Conservation (phyloP, 768 basidiomycete genomes). For the Leucocoprinus leucothites region DNA sequence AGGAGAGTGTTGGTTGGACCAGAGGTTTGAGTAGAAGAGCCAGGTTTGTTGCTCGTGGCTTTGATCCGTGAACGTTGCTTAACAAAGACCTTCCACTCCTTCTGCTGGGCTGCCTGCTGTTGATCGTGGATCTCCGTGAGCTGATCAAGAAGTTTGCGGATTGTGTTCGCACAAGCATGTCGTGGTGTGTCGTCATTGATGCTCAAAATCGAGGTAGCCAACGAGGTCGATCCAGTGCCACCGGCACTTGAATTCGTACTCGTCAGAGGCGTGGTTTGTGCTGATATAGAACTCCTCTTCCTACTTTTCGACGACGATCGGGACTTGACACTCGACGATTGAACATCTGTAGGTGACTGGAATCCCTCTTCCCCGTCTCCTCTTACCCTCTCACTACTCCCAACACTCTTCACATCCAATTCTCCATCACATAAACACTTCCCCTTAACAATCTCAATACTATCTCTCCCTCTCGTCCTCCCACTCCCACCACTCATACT, state of each 20-base stretch:
- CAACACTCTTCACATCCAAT: slow-evolving; percentile 17
- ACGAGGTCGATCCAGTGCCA: slow-evolving; percentile 34
- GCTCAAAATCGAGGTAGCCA: slow-evolving; percentile 48
- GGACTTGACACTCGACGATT: slow-evolving; percentile 37
- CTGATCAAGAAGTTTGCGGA: slow-evolving; percentile 69
- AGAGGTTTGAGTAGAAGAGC: slow-evolving; percentile 17
- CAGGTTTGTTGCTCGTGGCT: slow-evolving; percentile 23
- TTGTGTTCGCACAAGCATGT: slow-evolving; percentile 73
- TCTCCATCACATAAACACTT: slow-evolving; percentile 43
- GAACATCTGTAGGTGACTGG: slow-evolving; percentile 15
- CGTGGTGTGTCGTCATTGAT: slow-evolving; percentile 62
- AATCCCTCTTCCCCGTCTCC: background rate
- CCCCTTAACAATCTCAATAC: slow-evolving; percentile 45
- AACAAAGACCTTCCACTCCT: slow-evolving; percentile 90
- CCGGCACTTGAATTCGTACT: slow-evolving; percentile 53
- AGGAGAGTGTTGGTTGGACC: slow-evolving; percentile 68
- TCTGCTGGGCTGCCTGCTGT: slow-evolving; percentile 62
- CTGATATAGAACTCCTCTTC: slow-evolving; percentile 38
- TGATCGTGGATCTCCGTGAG: slow-evolving; percentile 82
- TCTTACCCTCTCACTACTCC: slow-evolving; percentile 10
- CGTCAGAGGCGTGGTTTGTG: slow-evolving; percentile 20
- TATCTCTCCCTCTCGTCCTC: slow-evolving; percentile 18
- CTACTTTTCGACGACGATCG: slow-evolving; percentile 49
- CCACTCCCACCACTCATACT: slow-evolving; percentile 21
- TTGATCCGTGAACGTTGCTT: slow-evolving; percentile 56